Conservation (phyloP, 768 basidiomycete genomes). For the Tephrocybe sp. region DNA sequence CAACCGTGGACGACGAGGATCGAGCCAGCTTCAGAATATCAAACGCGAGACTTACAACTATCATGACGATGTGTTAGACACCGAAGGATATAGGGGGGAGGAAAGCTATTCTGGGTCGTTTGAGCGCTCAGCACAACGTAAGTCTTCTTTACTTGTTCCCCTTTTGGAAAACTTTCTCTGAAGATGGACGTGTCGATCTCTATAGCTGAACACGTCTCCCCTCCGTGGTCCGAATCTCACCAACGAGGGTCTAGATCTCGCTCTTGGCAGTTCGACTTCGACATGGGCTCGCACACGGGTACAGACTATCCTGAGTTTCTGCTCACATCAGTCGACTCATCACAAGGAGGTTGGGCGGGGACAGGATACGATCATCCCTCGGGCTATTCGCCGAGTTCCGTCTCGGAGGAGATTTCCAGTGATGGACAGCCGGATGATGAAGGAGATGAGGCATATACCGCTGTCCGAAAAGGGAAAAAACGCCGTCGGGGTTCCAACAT, state of each 20-base stretch:
- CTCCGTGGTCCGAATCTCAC: slow-evolving; percentile 7
- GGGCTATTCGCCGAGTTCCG: slow-evolving; percentile 18
- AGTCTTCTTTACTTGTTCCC: slow-evolving; percentile 5
- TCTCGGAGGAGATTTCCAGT: slow-evolving; percentile 21
- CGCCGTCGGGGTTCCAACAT: slow-evolving; percentile 27
- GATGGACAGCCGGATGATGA: slow-evolving; percentile 22
- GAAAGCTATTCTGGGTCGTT: slow-evolving; percentile 13
- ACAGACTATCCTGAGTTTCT: slow-evolving; percentile 8
- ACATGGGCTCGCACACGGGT: slow-evolving; percentile 5
- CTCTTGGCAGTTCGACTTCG: slow-evolving; percentile 5
- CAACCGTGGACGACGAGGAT: slow-evolving; percentile 20
- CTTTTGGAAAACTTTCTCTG: slow-evolving; percentile 1
- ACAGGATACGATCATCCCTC: slow-evolving; percentile 12
- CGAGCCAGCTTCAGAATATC: slow-evolving; percentile 20
- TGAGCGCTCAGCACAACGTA: slow-evolving; percentile 11
- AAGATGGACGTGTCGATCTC: background rate
- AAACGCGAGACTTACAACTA: slow-evolving; percentile 17
- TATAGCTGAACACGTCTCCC: slow-evolving; percentile 6
- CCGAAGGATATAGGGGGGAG: slow-evolving; percentile 7
- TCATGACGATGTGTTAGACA: slow-evolving; percentile 10
- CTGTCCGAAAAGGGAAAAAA: slow-evolving; percentile 28
- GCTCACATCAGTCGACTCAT: slow-evolving; percentile 12
- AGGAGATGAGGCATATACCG: slow-evolving; percentile 21
- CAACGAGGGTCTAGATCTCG: background rate
- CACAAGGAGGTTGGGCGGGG: slow-evolving; percentile 12